A percentile compares a stretch with the other conserved stretches of the same genome.
phyloP scores from a whole-genome alignment of 2,329 filamentous ascomycete genomes.

The Fusarium ramigenum region DNA sequence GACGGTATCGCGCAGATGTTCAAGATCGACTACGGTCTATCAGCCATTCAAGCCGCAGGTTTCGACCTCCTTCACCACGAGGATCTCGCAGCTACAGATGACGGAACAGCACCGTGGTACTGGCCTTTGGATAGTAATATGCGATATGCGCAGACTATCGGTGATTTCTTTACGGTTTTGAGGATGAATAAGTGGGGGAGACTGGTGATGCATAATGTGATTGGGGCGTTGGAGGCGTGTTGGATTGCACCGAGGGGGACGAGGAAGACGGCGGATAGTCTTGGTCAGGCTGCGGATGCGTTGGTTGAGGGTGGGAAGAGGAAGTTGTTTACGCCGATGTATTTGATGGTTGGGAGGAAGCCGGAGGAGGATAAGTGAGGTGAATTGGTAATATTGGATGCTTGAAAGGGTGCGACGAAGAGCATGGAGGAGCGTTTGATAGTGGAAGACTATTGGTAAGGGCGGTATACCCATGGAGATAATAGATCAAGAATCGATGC shows the following conservation, averaged over 20 bases:
- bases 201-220: slow-evolving; percentile 73
- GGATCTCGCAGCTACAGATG: slow-evolving; percentile 65
- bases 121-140: slow-evolving; percentile 82
- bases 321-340: slow-evolving; percentile 96
- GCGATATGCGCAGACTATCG: slow-evolving; percentile 77
- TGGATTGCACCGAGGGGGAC: slow-evolving; percentile 79
- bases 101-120: slow-evolving; percentile 80
- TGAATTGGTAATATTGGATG: neutral
- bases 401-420: neutral
- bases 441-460: neutral
- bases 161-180: slow-evolving; percentile 79
- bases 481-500: neutral
- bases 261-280: slow-evolving; percentile 85
- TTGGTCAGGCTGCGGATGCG: slow-evolving; percentile 79
- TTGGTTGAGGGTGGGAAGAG: slow-evolving; percentile 83
- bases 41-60: slow-evolving; percentile 84
- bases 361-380: neutral
- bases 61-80: slow-evolving; percentile 72
- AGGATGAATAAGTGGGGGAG: slow-evolving; percentile 87
- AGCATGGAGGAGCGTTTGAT: neutral
- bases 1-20: slow-evolving; percentile 99
- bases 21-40: slow-evolving; percentile 80
- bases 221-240: slow-evolving; percentile 76
- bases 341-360: slow-evolving; percentile 58
- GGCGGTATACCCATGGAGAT: neutral